Evolutionary conservation across 2,329 filamentous ascomycete species (phyloP).

Genomic region (Apiospora marii): DNA sequence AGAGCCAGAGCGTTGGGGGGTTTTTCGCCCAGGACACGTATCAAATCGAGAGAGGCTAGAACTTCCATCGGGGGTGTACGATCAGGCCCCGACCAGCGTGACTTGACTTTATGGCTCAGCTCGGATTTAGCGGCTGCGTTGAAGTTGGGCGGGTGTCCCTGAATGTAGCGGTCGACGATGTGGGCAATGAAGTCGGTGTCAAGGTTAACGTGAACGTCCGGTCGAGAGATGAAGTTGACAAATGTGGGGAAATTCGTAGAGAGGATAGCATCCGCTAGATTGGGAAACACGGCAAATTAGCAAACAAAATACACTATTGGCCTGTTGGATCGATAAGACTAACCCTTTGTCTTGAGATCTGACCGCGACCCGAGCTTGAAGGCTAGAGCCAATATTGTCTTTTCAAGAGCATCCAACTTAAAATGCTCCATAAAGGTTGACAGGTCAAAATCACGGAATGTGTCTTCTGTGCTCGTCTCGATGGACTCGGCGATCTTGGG

Average conservation of each 20-base stretch:
- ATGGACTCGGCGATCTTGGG: constrained; percentile 93
- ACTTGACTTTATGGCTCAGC: constrained; percentile 69
- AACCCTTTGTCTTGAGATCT: constrained; percentile 91
- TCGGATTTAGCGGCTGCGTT: constrained; percentile 77
- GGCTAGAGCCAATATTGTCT: constrained; percentile 85
- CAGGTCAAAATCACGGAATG: constrained; percentile 97
- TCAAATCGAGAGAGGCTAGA: constrained; percentile 73
- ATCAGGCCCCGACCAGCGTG: constrained; percentile 72
- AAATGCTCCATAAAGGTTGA: constrained; percentile 96
- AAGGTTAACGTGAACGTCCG: constrained; percentile 71
- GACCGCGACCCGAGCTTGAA: constrained; percentile 84
- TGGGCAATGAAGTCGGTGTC: constrained; percentile 71
- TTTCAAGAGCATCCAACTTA: constrained; percentile 86
- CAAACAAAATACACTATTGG: constrained; percentile 12
- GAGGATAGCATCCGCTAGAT: constrained; percentile 84
- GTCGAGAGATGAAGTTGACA: constrained; percentile 75
- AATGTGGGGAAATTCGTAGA: constrained; percentile 81
- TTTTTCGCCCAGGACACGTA: constrained; percentile 68
- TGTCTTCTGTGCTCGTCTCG: constrained; percentile 87
- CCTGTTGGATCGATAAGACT: constrained; percentile 35
- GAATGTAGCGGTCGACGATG: constrained; percentile 85
- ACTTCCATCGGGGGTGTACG: constrained; percentile 74
- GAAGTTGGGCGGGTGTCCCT: constrained; percentile 87
- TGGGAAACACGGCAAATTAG: constrained; percentile 24
- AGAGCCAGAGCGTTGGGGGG: constrained; percentile 65